Evolutionary conservation across 768 basidiomycete species (phyloP).

Genomic region (Guyanaporus albipodus): DNA sequence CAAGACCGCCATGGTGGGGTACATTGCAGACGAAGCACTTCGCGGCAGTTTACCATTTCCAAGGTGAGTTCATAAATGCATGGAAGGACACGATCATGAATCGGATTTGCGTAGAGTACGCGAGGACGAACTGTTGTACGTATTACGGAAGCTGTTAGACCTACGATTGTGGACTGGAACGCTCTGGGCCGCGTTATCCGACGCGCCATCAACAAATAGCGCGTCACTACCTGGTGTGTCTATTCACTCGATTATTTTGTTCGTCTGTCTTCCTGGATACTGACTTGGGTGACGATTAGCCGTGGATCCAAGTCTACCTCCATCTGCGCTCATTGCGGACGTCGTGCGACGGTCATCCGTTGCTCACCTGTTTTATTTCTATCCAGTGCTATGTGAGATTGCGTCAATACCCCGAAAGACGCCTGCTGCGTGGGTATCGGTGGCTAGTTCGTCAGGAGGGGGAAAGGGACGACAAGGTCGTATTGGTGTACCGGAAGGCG

Average conservation of each 20-base stretch:
- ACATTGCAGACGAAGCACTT: slow-evolving; percentile 79
- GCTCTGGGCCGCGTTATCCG: slow-evolving; percentile 71
- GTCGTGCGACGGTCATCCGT: slow-evolving; percentile 69
- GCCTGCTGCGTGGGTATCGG: slow-evolving; percentile 60
- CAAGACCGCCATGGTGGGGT: slow-evolving; percentile 59
- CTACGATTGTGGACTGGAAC: slow-evolving; percentile 73
- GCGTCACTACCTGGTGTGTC: slow-evolving; percentile 54
- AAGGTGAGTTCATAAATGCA: slow-evolving; percentile 43
- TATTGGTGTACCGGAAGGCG: slow-evolving; percentile 19
- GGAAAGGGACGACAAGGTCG: slow-evolving; percentile 13
- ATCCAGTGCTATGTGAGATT: slow-evolving; percentile 74
- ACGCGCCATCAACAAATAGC: slow-evolving; percentile 55
- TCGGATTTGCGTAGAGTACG: slow-evolving; percentile 48
- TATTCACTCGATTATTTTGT: not conserved
- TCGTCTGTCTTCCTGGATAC: too few species aligned
- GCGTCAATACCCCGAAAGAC: slow-evolving; percentile 65
- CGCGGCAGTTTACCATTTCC: slow-evolving; percentile 89
- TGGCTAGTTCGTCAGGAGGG: slow-evolving; percentile 10
- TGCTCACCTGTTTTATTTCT: slow-evolving; percentile 89
- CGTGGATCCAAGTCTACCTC: slow-evolving; percentile 43
- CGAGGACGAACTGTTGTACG: slow-evolving; percentile 87
- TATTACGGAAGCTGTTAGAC: slow-evolving; percentile 70
- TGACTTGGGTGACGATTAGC: slow-evolving; percentile 12
- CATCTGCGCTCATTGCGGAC: slow-evolving; percentile 59
- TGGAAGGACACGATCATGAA: not conserved